Conservation (phyloP, 1,139 yeast genomes). For the Kazachstania sp. region DNA sequence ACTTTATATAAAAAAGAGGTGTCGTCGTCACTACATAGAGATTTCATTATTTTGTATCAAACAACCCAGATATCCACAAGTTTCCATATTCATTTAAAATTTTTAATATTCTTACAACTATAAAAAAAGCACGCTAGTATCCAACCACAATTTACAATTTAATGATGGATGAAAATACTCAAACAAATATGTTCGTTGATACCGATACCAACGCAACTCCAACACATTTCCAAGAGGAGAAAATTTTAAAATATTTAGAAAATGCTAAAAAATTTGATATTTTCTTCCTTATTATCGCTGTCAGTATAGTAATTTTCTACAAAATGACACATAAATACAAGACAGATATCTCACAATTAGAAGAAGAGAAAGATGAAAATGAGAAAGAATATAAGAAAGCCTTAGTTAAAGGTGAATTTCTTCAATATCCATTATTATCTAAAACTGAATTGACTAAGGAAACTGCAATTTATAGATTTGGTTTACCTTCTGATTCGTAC, state of each 20-base stretch:
- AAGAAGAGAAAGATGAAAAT: slow-evolving; percentile 1
- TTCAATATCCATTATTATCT: slow-evolving; percentile 73
- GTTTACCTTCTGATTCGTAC: slow-evolving; percentile 67
- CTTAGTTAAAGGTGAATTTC: slow-evolving; percentile 48
- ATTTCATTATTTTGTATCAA: too few relatives aligned
- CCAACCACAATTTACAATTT: too few relatives aligned
- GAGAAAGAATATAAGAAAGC: background rate
- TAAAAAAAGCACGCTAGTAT: too few relatives aligned
- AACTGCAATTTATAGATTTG: slow-evolving; percentile 78
- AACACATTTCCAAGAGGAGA: slow-evolving; percentile 1
- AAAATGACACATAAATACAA: slow-evolving; percentile 3
- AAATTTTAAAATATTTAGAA: background rate
- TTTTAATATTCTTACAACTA: too few relatives aligned
- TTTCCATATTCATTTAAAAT: too few relatives aligned
- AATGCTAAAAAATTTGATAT: slow-evolving; percentile 4
- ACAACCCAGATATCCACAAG: too few relatives aligned
- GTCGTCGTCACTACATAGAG: too few relatives aligned
- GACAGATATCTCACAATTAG: background rate
- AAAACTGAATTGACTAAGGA: slow-evolving; percentile 75
- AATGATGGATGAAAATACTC: too few relatives aligned
- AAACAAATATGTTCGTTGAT: background rate
- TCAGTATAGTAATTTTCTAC: slow-evolving; percentile 2
- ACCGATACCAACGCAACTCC: background rate
- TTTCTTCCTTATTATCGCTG: slow-evolving; percentile 2
- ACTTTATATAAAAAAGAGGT: too few relatives aligned